phyloP scores from a whole-genome alignment of 2,329 filamentous ascomycete species.

The Uncinocarpus reesii region DNA sequence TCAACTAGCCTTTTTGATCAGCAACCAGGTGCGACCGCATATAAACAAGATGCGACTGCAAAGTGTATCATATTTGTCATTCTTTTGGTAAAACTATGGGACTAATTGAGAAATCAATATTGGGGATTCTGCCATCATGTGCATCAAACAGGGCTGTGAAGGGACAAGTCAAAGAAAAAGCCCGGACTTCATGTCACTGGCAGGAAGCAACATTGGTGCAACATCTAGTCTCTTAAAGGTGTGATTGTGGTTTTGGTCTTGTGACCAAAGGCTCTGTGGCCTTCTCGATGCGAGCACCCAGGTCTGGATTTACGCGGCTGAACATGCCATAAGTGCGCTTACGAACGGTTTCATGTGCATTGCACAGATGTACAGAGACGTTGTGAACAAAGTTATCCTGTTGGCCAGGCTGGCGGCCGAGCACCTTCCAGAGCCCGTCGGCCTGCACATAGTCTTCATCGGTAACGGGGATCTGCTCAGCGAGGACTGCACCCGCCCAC shows the following conservation, averaged over 20 bases:
- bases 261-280: conserved; percentile 39
- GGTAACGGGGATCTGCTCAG: conserved; percentile 35
- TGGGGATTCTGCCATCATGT: too few species aligned
- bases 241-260: too few species aligned
- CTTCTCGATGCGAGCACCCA: conserved; percentile 45
- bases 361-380: conserved; percentile 47
- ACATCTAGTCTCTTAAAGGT: conserved; percentile 4
- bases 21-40: too few species aligned
- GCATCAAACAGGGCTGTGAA: too few species aligned
- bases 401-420: conserved; percentile 42
- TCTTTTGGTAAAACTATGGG: too few species aligned
- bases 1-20: too few species aligned
- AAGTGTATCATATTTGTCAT: too few species aligned
- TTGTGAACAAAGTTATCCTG: conserved; percentile 54
- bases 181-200: too few species aligned
- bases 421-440: conserved; percentile 36
- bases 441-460: conserved; percentile 39
- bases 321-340: conserved; percentile 54
- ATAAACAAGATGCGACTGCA: too few species aligned
- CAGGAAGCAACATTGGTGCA: too few species aligned
- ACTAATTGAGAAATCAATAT: too few species aligned
- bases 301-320: conserved; percentile 43
- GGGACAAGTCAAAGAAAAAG: too few species aligned
- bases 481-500: conserved; percentile 33
- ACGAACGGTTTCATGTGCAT: conserved; percentile 46